Conservation (phyloP, 1,139 yeast genomes). For the Hemisphaericaspora xylofermentans region DNA sequence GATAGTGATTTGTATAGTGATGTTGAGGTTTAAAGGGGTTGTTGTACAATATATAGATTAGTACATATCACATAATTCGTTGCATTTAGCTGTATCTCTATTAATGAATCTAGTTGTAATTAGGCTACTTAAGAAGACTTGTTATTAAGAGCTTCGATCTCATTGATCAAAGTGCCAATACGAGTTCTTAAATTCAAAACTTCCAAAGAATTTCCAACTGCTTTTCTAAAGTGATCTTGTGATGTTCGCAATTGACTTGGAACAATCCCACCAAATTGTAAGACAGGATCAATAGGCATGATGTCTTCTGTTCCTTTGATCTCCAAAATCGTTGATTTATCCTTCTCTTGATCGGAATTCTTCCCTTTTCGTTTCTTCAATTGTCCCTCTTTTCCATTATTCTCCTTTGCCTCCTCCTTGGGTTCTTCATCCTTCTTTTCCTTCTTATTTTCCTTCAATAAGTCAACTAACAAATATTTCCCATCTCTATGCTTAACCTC, state of each 20-base stretch:
- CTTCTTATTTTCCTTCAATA: constrained; percentile 4
- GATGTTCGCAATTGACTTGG: constrained; percentile 43
- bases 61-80: not conserved
- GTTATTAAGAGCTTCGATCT: constrained; percentile 15
- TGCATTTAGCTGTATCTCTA: too few relatives aligned
- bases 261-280: constrained; percentile 52
- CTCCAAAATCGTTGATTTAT: not conserved
- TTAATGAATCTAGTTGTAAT: not conserved
- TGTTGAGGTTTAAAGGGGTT: constrained; percentile 21
- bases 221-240: constrained; percentile 35
- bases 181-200: constrained; percentile 25
- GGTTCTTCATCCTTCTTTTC: constrained; percentile 1
- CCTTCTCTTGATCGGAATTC: not conserved
- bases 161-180: constrained; percentile 20
- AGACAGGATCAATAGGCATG: constrained; percentile 41
- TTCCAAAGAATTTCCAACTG: constrained; percentile 28
- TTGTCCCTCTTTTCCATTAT: not conserved
- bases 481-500: constrained; percentile 1
- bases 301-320: constrained; percentile 2
- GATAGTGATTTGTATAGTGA: constrained; percentile 52
- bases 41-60: too few relatives aligned
- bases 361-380: constrained; percentile 2
- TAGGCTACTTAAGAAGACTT: not conserved
- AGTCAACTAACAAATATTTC: constrained; percentile 16
- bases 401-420: constrained; percentile 2